phyloP scores from a whole-genome alignment of 371 early-diverging fungal genomes.

The Mucor indicus region DNA sequence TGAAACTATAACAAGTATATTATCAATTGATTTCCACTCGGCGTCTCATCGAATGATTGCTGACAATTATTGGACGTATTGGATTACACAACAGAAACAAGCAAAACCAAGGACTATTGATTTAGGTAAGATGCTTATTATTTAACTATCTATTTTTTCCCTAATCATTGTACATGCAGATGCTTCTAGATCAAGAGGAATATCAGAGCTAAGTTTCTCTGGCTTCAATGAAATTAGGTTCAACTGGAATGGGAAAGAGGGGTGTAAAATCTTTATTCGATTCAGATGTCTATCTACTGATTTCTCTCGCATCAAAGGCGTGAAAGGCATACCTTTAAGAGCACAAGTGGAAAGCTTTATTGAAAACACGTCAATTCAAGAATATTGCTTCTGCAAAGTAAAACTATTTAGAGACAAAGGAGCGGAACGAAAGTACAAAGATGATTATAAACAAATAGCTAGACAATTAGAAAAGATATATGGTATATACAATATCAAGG shows the following conservation, averaged over 20 bases:
- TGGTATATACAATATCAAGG: too few species aligned
- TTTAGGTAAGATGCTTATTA: conserved; percentile 36
- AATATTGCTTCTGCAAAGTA: conserved; percentile 57
- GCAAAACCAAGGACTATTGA: conserved; percentile 63
- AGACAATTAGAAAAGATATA: conserved; percentile 52
- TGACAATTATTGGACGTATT: conserved; percentile 74
- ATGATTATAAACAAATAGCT: conserved; percentile 62
- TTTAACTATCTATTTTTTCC: not conserved
- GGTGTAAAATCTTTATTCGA: conserved; percentile 62
- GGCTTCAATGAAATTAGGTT: conserved; percentile 65
- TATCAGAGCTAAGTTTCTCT: conserved; percentile 46
- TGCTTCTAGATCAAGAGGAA: conserved; percentile 44
- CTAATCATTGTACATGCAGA: conserved; percentile 15
- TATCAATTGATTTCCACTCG: conserved; percentile 74
- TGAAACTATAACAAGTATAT: conserved; percentile 51
- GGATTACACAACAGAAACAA: conserved; percentile 70
- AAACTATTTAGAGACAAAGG: conserved; percentile 76
- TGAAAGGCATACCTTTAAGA: conserved; percentile 73
- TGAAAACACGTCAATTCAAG: conserved; percentile 12
- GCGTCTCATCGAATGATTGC: conserved; percentile 69
- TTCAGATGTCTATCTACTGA: conserved; percentile 78
- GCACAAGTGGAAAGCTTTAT: conserved; percentile 52
- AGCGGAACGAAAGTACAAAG: conserved; percentile 68
- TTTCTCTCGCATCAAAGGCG: conserved; percentile 74
- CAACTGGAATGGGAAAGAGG: conserved; percentile 65